Conservation (phyloP, 768 basidiomycete species). For the Tremella yokohamensis region DNA sequence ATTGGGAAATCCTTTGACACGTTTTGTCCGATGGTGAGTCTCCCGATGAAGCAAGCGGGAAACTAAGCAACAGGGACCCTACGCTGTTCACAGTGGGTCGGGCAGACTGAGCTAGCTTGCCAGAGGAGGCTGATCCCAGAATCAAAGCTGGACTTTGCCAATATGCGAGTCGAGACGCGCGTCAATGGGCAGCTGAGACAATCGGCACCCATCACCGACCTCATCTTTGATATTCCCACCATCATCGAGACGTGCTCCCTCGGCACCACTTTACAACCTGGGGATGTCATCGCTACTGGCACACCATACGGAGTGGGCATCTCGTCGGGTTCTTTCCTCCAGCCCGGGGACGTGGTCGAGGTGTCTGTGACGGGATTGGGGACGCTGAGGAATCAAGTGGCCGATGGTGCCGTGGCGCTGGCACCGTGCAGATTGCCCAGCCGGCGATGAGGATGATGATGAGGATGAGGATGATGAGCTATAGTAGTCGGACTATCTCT, state of each 20-base stretch:
- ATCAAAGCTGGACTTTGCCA: slow-evolving; percentile 28
- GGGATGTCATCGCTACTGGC: slow-evolving; percentile 46
- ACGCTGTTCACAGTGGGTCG: slow-evolving; percentile 30
- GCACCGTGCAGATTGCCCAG: too few relatives aligned
- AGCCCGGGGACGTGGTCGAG: slow-evolving; percentile 39
- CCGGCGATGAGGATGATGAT: too few relatives aligned
- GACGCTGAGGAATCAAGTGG: slow-evolving; percentile 26
- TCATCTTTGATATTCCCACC: slow-evolving; percentile 47
- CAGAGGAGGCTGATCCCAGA: slow-evolving; percentile 3
- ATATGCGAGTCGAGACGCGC: slow-evolving; percentile 30
- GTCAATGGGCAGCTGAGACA: slow-evolving; percentile 40
- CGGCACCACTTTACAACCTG: slow-evolving; percentile 40
- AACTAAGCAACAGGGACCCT: slow-evolving; percentile 23
- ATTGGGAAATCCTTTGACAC: slow-evolving; percentile 45
- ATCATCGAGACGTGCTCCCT: slow-evolving; percentile 37
- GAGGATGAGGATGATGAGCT: too few relatives aligned
- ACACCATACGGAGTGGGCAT: slow-evolving; percentile 42
- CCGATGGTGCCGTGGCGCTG: slow-evolving; percentile 6
- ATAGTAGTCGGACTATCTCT: too few relatives aligned
- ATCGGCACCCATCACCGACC: slow-evolving; percentile 29
- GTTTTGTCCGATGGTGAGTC: slow-evolving; percentile 42
- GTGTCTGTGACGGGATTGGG: slow-evolving; percentile 40
- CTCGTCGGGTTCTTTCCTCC: slow-evolving; percentile 28
- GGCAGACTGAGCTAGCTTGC: neutral
- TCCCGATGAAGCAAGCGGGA: neutral